Evolutionary conservation across 2,329 filamentous ascomycete genomes (phyloP).

Genomic region (Meredithiella fracta): DNA sequence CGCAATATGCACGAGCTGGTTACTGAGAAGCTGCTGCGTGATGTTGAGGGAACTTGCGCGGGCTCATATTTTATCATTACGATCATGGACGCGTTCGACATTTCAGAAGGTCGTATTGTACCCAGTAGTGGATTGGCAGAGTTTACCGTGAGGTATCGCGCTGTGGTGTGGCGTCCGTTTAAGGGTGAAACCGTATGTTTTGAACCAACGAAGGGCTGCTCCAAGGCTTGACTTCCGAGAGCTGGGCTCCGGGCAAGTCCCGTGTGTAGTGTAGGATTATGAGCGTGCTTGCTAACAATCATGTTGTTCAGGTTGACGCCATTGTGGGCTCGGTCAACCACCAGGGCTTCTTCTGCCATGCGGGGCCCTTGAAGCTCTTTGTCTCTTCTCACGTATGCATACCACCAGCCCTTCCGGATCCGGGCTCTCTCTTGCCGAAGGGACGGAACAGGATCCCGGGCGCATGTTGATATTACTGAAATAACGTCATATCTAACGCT

Average conservation of each 20-base stretch:
- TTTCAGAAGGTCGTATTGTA: slow-evolving; percentile 82
- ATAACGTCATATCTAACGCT: background rate
- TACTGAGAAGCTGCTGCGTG: slow-evolving; percentile 72
- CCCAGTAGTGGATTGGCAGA: slow-evolving; percentile 84
- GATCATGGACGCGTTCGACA: slow-evolving; percentile 91
- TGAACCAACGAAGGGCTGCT: background rate
- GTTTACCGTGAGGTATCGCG: slow-evolving; percentile 87
- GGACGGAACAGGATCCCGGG: too few relatives aligned
- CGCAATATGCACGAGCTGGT: slow-evolving; percentile 86
- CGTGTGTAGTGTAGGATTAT: background rate
- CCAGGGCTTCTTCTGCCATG: slow-evolving; percentile 78
- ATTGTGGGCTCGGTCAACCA: slow-evolving; percentile 82
- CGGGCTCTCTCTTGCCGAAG: too few relatives aligned
- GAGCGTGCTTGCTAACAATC: background rate
- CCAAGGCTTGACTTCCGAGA: too few relatives aligned
- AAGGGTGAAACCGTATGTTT: slow-evolving; percentile 81
- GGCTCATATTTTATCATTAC: slow-evolving; percentile 96
- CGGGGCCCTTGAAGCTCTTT: slow-evolving; percentile 62
- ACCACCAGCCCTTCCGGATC: background rate
- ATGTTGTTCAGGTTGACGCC: slow-evolving; percentile 57
- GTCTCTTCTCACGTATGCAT: slow-evolving; percentile 62
- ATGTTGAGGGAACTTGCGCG: slow-evolving; percentile 89
- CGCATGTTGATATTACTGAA: too few relatives aligned
- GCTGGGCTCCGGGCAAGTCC: background rate
- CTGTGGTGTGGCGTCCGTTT: slow-evolving; percentile 95